Base-by-base conservation (phyloP, 306 rosid genomes). In the Malus sylvestris region DNA sequence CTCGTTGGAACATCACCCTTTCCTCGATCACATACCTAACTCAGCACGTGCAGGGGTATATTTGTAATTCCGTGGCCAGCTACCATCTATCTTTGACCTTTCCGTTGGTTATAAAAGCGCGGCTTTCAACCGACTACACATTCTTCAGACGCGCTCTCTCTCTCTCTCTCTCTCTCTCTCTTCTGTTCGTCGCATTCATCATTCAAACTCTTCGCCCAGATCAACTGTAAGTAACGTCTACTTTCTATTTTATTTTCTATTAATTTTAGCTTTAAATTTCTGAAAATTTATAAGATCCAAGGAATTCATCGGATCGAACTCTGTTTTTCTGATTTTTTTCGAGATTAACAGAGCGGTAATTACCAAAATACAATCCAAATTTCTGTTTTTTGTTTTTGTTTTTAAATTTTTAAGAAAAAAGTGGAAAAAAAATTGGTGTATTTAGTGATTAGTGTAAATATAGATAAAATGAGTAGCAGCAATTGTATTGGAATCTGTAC, bases 401-500 rank as follows among this genome's bases (percentile, higher is more conserved):
- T 46, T 7, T 18, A 13, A 11, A 8, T n/a, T 4, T 57, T 15
- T 5, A 20, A 33, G 10, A 14, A 67, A 27, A 23, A 23, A 2
- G 55, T 16, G 8, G 0, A 71, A 33, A 55, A 15, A 8, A 55
- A 15, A 2, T 14, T 10, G 3, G 53, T 4, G 25, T 35, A 38
- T 20, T 23, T 66, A 4, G 11, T 46, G 35, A 45, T 71, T 70
- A 40, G 70, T 70, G 55, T 40, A 49, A 62, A 42, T 59, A 80
- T 69, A 81, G 73, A 68, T 77, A 83, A 58, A 84, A 87, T 91
- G 96, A 83, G 81, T 71, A 73, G 83, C 78, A 84, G 91, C 78
- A 72, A 92, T 67, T 88, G 75, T 84, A 64, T 88, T 83, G 95
- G 96, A 81, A 85, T 93, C 81, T 80, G 88, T 46, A 80, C 88